Evolutionary conservation across 2,329 filamentous ascomycete genomes (phyloP).

Genomic region (Claviceps capensis): DNA sequence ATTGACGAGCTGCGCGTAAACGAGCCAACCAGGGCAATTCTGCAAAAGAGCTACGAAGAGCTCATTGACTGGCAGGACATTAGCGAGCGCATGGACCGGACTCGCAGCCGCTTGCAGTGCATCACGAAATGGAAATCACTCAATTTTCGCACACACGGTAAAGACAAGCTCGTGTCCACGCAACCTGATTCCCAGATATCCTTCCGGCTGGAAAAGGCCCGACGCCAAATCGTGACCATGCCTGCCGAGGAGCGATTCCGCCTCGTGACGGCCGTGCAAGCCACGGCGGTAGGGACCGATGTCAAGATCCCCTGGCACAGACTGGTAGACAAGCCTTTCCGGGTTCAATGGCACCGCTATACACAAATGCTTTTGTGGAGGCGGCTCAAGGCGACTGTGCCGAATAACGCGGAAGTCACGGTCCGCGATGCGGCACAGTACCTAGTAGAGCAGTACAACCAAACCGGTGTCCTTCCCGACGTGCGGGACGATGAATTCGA

Average conservation of each 20-base stretch:
- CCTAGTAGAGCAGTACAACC: constrained; percentile 21
- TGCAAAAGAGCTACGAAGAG: constrained; percentile 31
- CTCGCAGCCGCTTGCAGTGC: constrained; percentile 54
- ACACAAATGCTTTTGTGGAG: constrained; percentile 27
- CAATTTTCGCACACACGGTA: constrained; percentile 21
- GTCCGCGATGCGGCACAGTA: constrained; percentile 22
- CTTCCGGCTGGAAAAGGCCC: constrained; percentile 31
- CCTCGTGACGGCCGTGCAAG: constrained; percentile 29
- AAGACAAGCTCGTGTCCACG: constrained; percentile 19
- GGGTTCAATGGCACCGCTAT: constrained; percentile 23
- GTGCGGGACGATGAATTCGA: constrained; percentile 17
- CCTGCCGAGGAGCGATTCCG: constrained; percentile 29
- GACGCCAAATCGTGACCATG: constrained; percentile 28
- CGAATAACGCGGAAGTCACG: constrained; percentile 16
- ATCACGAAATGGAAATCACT: constrained; percentile 49
- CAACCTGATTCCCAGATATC: constrained; percentile 20
- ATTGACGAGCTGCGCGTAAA: constrained; percentile 28
- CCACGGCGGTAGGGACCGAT: constrained; percentile 26
- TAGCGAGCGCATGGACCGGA: constrained; percentile 45
- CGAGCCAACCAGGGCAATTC: constrained; percentile 17
- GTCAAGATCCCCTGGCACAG: constrained; percentile 35
- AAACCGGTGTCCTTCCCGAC: constrained; percentile 20
- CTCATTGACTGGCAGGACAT: constrained; percentile 54
- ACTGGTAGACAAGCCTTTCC: constrained; percentile 27
- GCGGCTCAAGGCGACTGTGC: constrained; percentile 22